Evolutionary conservation across 805 yeast genomes (phyloP).

Genomic region (Starmerella gropengiesseri): DNA sequence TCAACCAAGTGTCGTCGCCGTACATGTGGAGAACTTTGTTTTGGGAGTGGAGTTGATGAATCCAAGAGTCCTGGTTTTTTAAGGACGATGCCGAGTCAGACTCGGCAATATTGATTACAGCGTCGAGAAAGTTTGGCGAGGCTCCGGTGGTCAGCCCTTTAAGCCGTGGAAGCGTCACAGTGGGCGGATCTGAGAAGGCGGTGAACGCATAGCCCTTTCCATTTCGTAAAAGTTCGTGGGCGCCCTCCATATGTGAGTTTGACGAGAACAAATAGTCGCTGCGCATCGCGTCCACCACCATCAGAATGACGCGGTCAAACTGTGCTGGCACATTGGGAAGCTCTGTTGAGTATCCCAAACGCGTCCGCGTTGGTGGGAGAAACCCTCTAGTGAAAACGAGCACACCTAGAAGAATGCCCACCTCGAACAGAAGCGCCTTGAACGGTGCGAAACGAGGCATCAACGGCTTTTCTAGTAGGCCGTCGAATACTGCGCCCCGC

Average conservation of each 20-base stretch:
- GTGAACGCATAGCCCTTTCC: conserved; percentile 82
- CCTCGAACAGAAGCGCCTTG: conserved; percentile 9
- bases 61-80: conserved; percentile 76
- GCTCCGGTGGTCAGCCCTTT: conserved; percentile 73
- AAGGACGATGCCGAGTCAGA: conserved; percentile 65
- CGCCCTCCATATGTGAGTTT: conserved; percentile 51
- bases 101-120: conserved; percentile 86
- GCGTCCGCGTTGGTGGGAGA: conserved; percentile 76
- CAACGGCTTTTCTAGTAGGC: too few species aligned
- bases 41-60: conserved; percentile 46
- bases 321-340: conserved; percentile 29
- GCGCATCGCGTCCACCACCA: conserved; percentile 89
- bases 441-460: not conserved
- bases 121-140: conserved; percentile 87
- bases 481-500: too few species aligned
- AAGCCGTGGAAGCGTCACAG: conserved; percentile 87
- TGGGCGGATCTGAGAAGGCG: conserved; percentile 88
- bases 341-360: conserved; percentile 40
- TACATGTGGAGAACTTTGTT: conserved; percentile 57
- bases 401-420: conserved; percentile 44
- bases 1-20: conserved; percentile 98
- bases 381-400: conserved; percentile 68
- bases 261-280: conserved; percentile 71
- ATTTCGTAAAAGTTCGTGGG: conserved; percentile 50
- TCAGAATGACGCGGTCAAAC: conserved; percentile 59